phyloP scores from a whole-genome alignment of 345 rosid genomes.

The Eucalyptus pauciflora region DNA sequence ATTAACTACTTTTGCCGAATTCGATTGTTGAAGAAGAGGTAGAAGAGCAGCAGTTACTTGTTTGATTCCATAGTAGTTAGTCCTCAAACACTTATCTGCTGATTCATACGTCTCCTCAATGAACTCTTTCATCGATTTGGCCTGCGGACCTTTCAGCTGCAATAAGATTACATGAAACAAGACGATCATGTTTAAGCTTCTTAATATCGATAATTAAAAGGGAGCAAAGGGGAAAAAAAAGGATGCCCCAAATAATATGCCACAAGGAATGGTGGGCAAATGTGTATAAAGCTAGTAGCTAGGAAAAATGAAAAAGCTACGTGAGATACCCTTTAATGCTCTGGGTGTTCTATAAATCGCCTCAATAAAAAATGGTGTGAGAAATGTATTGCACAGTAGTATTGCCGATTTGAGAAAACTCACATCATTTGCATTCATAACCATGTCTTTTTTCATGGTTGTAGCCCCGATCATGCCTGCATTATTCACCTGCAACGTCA shows the following conservation, averaged over 20 bases:
- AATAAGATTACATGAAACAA: neutral
- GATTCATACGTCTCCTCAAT: neutral
- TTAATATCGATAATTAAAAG: too few species aligned
- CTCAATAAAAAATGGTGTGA: too few species aligned
- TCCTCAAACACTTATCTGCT: slow-evolving; percentile 1
- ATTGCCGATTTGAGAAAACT: neutral
- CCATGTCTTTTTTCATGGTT: neutral
- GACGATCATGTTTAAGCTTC: neutral
- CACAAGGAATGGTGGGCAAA: too few species aligned
- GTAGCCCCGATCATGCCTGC: neutral
- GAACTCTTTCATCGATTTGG: neutral
- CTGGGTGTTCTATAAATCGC: neutral
- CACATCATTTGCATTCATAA: neutral
- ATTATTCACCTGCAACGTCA: neutral
- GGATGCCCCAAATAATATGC: too few species aligned
- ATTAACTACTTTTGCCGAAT: slow-evolving; percentile 3
- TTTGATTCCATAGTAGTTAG: slow-evolving; percentile 6
- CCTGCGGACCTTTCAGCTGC: neutral
- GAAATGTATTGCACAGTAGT: neutral
- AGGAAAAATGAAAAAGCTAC: neutral
- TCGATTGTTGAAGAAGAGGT: neutral
- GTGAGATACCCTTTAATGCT: too few species aligned
- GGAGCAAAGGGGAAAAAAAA: too few species aligned
- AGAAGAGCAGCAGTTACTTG: neutral
- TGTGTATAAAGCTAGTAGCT: too few species aligned